These are phyloP conservation scores for Sporothrix humicola DNA, from an alignment of 2,329 filamentous ascomycete genomes.

Conservation along the genomic window DNA sequence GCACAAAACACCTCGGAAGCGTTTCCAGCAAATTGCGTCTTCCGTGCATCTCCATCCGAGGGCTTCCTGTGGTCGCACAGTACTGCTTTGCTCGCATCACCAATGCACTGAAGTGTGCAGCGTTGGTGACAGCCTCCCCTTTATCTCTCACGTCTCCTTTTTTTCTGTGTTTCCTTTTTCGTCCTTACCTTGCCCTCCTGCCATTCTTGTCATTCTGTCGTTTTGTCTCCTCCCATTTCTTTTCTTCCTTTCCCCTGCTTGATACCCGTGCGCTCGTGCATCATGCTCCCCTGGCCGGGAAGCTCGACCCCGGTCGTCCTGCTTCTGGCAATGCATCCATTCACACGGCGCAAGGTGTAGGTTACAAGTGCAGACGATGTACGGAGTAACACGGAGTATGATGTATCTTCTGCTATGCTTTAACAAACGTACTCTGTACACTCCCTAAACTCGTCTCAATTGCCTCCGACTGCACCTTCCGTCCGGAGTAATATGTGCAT, in stretches of 20 bases:
- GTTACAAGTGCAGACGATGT: neutral
- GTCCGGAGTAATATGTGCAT: neutral
- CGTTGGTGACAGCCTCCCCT: slow-evolving; percentile 8
- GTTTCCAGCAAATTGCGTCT: slow-evolving; percentile 28
- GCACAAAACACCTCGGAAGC: neutral
- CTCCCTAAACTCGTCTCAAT: too few species aligned
- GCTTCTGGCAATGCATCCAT: slow-evolving; percentile 21
- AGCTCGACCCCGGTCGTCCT: slow-evolving; percentile 18
- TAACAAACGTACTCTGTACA: neutral
- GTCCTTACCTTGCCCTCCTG: neutral
- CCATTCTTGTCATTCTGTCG: neutral
- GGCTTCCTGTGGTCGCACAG: neutral
- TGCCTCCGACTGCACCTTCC: neutral
- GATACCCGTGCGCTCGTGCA: slow-evolving; percentile 28
- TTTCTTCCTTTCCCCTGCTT: slow-evolving; percentile 1
- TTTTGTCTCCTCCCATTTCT: neutral
- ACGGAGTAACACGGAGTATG: neutral
- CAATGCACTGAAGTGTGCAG: neutral
- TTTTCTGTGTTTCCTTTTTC: neutral
- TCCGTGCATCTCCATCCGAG: slow-evolving; percentile 17
- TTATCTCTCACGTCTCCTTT: neutral
- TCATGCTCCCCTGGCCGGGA: slow-evolving; percentile 30
- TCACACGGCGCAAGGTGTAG: neutral
- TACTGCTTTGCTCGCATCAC: neutral
- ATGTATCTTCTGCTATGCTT: neutral